Base-by-base conservation (phyloP, 1,284 basidiomycete genomes). In the Sporisorium exsertum region DNA sequence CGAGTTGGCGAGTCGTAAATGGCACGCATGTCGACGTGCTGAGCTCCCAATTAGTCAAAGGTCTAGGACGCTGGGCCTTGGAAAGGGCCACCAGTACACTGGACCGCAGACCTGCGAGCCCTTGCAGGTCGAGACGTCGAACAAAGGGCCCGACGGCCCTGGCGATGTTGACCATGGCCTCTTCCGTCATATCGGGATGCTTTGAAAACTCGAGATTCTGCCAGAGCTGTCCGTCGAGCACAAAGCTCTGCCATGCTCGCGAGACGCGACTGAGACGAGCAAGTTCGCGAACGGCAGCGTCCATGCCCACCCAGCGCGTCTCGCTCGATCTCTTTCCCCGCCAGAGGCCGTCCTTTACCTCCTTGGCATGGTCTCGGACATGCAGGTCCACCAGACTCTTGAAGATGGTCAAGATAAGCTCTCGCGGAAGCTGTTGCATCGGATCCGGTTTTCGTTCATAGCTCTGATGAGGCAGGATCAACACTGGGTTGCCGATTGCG, bases 221-320 rank as follows among this genome's bases (percentile, higher is more conserved):
- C 94, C 95, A 97, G 18, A 96, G 88, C 83, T 94, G 92, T 9
- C 94, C 94, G 83, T 97, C 95, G 73, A 92, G 91, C 50, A 92
- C 91, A 33, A 95, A 90, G 7, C 87, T 84, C 58, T 89, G 90
- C 94, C 94, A 97, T 4, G 88, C 83, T 82, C 90, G 92, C 20
- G 92, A 95, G 1, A 97, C 93, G 93, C 95, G 83, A 20, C 60
- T 65, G 20, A 77, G 62, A 50, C 75, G 57, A 18, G 63, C 71
- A 3, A 77, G 71, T 26, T 77, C 67, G n/a, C 75, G 59, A 7
- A 73, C 51, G 12, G 64, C 75, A 15, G 64, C 66, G 22, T 77
- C 66, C 12, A 45, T 35, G 7, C 70, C 75, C 1, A 61, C 58
- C 60, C 67, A 77, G 12, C 64, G 65, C 22, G 63, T 70, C 59